These are phyloP conservation scores for Trichophyton schoenleinii DNA, from an alignment of 2,329 filamentous ascomycete genomes.

Conservation along the genomic window DNA sequence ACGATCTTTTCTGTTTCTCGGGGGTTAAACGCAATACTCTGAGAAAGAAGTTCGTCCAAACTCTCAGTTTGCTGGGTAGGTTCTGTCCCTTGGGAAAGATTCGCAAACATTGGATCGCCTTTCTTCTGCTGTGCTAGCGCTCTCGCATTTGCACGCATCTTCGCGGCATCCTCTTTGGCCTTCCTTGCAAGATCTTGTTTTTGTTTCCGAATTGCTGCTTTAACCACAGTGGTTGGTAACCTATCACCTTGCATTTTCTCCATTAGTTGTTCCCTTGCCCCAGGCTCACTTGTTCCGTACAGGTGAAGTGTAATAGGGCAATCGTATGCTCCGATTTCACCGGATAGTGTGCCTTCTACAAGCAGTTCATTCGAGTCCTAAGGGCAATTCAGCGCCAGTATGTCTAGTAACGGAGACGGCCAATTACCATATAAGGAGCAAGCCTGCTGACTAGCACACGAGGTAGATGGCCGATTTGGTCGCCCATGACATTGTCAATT, in stretches of 20 bases:
- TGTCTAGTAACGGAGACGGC: neutral
- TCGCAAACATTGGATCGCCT: constrained; percentile 24
- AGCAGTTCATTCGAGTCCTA: constrained; percentile 46
- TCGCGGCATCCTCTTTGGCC: constrained; percentile 30
- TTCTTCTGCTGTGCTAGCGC: constrained; percentile 11
- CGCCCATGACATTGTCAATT: constrained; percentile 60
- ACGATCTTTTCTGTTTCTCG: constrained; percentile 52
- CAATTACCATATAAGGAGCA: constrained; percentile 54
- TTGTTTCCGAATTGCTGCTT: constrained; percentile 42
- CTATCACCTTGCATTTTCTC: constrained; percentile 50
- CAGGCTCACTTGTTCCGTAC: constrained; percentile 52
- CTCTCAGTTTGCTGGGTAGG: constrained; percentile 7
- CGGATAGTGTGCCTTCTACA: constrained; percentile 58
- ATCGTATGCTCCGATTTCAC: constrained; percentile 53
- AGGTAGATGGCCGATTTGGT: constrained; percentile 70
- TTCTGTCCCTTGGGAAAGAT: constrained; percentile 23
- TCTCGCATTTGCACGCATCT: constrained; percentile 18
- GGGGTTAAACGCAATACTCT: constrained; percentile 56
- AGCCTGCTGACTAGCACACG: constrained; percentile 56
- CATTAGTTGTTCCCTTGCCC: constrained; percentile 44
- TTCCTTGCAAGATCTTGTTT: constrained; percentile 44
- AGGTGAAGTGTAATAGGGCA: constrained; percentile 59
- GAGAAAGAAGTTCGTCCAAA: constrained; percentile 52
- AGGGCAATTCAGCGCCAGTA: constrained; percentile 12
- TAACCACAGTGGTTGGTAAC: constrained; percentile 44